Percentiles rank a stretch among this genome's conserved stretches.
These are phyloP conservation scores for Firmiana major DNA, from an alignment of 345 rosid genomes.

Conservation along the genomic window DNA sequence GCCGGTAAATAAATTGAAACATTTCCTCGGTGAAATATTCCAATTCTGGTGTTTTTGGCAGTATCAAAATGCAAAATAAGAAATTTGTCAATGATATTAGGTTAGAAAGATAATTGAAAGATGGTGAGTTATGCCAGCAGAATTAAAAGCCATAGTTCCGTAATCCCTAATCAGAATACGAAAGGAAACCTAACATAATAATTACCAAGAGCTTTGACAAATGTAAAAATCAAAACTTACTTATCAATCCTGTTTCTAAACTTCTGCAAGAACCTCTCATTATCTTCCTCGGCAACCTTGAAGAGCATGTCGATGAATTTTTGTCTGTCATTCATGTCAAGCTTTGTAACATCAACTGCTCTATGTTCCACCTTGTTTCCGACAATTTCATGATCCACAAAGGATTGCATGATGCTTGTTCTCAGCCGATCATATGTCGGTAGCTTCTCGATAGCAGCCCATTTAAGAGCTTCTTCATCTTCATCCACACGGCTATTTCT, in stretches of 20 bases:
- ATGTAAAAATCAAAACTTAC: constrained; percentile 32
- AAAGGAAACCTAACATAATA: neutral
- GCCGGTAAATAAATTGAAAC: no score
- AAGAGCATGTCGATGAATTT: constrained; percentile 69
- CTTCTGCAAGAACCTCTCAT: constrained; percentile 66
- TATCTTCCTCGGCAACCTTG: constrained; percentile 84
- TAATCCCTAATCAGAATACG: neutral
- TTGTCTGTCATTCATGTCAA: constrained; percentile 59
- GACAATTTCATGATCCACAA: constrained; percentile 34
- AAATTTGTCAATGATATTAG: no score
- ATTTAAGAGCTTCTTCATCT: constrained; percentile 89
- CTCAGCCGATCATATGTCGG: constrained; percentile 81
- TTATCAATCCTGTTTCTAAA: constrained; percentile 69
- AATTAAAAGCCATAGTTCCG: neutral
- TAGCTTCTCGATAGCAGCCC: constrained; percentile 93
- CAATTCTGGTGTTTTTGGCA: no score
- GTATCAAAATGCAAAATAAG: neutral
- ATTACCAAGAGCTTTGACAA: neutral
- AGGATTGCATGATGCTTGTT: constrained; percentile 62
- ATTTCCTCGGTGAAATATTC: no score
- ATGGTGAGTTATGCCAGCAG: neutral
- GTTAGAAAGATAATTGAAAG: neutral
- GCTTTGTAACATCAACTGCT: constrained; percentile 72
- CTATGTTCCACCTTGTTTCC: constrained; percentile 33
- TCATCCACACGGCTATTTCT: constrained; percentile 48